Evolutionary conservation across 2,329 filamentous ascomycete species (phyloP), one percentile per base, ranked within the genome.

Genomic region (Aspergillus brasiliensis): DNA sequence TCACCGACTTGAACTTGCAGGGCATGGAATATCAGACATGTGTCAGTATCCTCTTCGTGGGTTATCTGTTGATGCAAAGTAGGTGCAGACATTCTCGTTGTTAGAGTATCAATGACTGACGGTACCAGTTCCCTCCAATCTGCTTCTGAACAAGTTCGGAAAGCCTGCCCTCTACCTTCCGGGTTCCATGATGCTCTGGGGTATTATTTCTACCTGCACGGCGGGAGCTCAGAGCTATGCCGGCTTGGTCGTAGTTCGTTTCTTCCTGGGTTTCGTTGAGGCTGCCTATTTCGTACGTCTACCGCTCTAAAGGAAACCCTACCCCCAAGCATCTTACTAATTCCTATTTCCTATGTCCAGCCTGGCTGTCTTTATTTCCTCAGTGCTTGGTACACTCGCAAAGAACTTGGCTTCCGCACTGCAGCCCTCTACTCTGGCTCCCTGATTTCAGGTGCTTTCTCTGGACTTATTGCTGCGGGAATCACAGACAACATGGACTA

Each of bases 391-490:
- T 91, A 91, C 67, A 91, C 87, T 0, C 82, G 88, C 47, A 85
- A 86, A 63, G 89, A 90, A 60, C 70, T 83, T 10, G 77, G 78
- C 0, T 72, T 78, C 42, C 73, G 82, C 6, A 82, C 81, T 28
- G 78, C 81, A 1, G 76, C 78, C 58, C 77, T 82, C 40, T 83
- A 81, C 71, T 86, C 87, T 0, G 90, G 88, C 0, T 86, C 86
- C 0, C 78, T 91, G 27, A 83, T 92, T 19, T 88, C 87, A 0
- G 88, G 88, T 4, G 89, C 89, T 1, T 91, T 92, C 68, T 89
- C 88, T 0, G 89, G 88, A 2, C 74, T 88, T 8, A 84, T 88
- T 38, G 82, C 84, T 1, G 85, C 85, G 0, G 86, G 88, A 6
- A 90, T 92, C 57, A 86, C 84, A 0, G 77, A 79, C n/a, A 85